Evolutionary conservation across 352 stramenopile genomes (phyloP).

Genomic region (Phytophthora pistaciae): DNA sequence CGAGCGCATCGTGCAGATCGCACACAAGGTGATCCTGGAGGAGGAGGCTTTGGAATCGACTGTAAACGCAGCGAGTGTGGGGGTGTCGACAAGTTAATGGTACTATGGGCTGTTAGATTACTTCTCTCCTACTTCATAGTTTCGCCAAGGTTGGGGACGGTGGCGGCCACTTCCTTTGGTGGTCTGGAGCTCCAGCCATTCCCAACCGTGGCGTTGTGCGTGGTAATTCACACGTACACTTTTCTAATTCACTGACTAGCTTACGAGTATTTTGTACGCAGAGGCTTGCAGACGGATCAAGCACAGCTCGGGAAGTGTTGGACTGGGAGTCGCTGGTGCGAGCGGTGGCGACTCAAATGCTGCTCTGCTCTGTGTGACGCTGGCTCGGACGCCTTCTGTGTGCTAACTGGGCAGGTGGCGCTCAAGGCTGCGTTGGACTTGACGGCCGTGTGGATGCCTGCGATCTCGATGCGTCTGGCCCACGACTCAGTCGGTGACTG

Average conservation of each 20-base stretch:
- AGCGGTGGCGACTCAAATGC: constrained; percentile 22
- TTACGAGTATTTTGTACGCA: neutral
- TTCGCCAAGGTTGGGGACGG: neutral
- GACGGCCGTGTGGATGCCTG: constrained; percentile 39
- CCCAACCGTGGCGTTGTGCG: neutral
- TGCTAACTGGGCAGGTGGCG: neutral
- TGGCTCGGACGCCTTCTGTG: constrained; percentile 15
- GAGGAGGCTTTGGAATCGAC: constrained; percentile 11
- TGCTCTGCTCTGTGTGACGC: constrained; percentile 12
- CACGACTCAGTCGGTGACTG: constrained; percentile 42
- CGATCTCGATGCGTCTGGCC: constrained; percentile 70
- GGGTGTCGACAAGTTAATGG: constrained; percentile 5
- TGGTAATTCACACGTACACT: neutral
- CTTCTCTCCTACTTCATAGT: constrained; percentile 13
- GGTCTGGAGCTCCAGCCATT: neutral
- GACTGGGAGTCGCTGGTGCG: constrained; percentile 27
- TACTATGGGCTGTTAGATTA: constrained; percentile 18
- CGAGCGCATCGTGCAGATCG: constrained; percentile 74
- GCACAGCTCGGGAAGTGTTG: constrained; percentile 6
- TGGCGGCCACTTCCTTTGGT: constrained; percentile 27
- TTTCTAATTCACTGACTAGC: constrained; percentile 14
- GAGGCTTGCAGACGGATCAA: constrained; percentile 7
- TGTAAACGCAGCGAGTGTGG: neutral
- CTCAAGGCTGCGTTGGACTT: constrained; percentile 8
- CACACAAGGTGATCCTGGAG: constrained; percentile 59